Evolutionary conservation across 202 grass and related monocot species (phyloP), one percentile per base, ranked within the genome.

Genomic region (Digitaria exilis): DNA sequence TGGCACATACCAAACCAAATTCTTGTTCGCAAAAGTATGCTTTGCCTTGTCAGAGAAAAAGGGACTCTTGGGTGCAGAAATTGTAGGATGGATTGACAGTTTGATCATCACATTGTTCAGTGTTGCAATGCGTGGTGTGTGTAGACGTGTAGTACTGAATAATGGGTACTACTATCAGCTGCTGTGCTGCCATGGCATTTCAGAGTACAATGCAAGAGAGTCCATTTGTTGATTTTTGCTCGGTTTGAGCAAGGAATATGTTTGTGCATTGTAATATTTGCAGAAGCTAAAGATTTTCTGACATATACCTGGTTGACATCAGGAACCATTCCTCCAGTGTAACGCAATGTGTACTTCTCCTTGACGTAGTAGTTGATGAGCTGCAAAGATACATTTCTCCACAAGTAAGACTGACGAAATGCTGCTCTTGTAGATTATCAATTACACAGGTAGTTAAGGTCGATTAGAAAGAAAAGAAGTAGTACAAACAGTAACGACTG

Each of bases 291-390:
- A 45, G 32, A 59, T 22, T 26, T 73, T 26, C 19, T 74, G 59
- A 76, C 83, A 84, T 57, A 19, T 90, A 98, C 96, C 93, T 96
- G 96, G 91, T 98, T 98, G 65, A 98, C 96, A 71, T 98, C 96
- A 76, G 96, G 96, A 63, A 98, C 96, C 96, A 98, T 98, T 75
- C 93, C 96, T 93, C 96, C 96, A 1, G 93, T 98, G 87, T 96
- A 98, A 37, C 96, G 96, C 83, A 98, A 72, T 21, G 96, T 98
- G 85, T 98, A 96, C 85, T 98, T 98, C 78, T 98, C 89, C 80
- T 84, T 98, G 14, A 98, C 89, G 62, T 98, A 96, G 83, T 96
- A 96, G 81, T 92, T 86, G 83, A 98, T 93, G 67, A 98, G 83
- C 96, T 98, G 92, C 28, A 15, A 71, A 56, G n/a, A 60, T 12